Base-by-base conservation (phyloP, 1,284 basidiomycete species). In the Ganoderma sp. region DNA sequence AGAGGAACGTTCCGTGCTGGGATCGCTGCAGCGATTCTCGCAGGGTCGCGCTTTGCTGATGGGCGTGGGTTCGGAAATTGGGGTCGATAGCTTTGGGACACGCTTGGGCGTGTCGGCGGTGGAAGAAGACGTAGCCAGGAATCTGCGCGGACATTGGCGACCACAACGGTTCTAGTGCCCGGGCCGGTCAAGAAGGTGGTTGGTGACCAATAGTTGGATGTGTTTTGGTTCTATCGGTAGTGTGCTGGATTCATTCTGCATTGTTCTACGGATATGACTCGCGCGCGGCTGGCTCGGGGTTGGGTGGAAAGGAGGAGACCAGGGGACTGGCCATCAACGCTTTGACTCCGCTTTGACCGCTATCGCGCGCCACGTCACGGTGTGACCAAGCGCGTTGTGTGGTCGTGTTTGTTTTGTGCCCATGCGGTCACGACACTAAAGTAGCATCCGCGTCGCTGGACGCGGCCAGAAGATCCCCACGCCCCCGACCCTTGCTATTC, bases 101-200 rank as follows among this genome's bases (percentile, higher is more conserved):
- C 39, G 60, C 43, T 67, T 60, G 54, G 70, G 73, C 52, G 69
- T 78, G 17, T 78, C 79, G 15, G 75, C 75, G 32, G 84, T 81
- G 5, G 90, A 92, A 75, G 81, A 81, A 66, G 87, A 90, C 74
- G 88, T 92, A 10, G 89, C 82, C 14, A 84, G 77, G 69, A 78
- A 72, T 65, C 75, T 92, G 71, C 84, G 79, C 63, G 83, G 82
- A 45, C 89, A 92, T 74, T 92, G 90, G 90, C 78, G 81, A 28
- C 90, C 88, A 0, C 84, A 88, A 64, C 83, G 79, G 67, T 78
- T 86, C 65, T 88, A 76, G 64, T n/a, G 28, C 37, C 32, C 32
- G 32, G 32, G 32, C 32, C 15, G 45, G 48, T 25, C 48, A 22
- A 43, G 22, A 12, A 22, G 22, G 9, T 22, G n/a, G 19, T 48